Evolutionary conservation across 352 stramenopile species (phyloP), one percentile per base, ranked within the genome.

Genomic region (Phytophthora vignae): DNA sequence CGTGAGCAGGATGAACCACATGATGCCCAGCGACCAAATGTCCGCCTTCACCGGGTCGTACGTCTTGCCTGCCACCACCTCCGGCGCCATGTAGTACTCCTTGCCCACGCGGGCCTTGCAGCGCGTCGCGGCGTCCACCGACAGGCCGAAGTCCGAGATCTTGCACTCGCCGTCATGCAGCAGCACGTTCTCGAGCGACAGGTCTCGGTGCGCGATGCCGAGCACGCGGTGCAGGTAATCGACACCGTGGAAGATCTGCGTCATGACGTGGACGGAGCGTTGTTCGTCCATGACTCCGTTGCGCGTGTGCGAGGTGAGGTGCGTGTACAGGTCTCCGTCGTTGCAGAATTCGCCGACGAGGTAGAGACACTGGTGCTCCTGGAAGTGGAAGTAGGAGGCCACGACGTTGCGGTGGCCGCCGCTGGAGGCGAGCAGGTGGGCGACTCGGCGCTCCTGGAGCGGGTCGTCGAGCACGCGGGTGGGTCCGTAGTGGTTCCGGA

Each of bases 171-270:
- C 81, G 11, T 78, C 44, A 6, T 61, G 70, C 27, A 99, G 82
- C 17, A 99, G 79, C 46, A 99, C 91, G 81, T 99, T 99, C 78
- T 99, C 96, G 15, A 99, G 76, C 1, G 91, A 98, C 50, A 99
- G 84, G 73, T 99, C 97, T 60, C 95, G 87, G 76, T 98, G 96
- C 25, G 83, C 84, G 29, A 95, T 78, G 53, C 84, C 82, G 11
- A 64, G 36, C 44, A 81, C 64, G 14, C 49, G 21, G 66, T 92
- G 84, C 12, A 93, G 61, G 52, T 85, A 90, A 9, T 61, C 55
- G 8, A 92, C 68, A 14, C 89, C 86, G 4, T 25, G 25, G 4
- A 73, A 56, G 60, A 84, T 60, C 53, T 84, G 74, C 9, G 19
- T 53, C 44, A 78, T 74, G 27, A 72, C 65, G 0, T 33, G 5